A percentile compares a stretch with the other conserved stretches of the same genome.
Evolutionary conservation across 495 filamentous ascomycete species (phyloP).

Genomic region (Neurospora terricola): DNA sequence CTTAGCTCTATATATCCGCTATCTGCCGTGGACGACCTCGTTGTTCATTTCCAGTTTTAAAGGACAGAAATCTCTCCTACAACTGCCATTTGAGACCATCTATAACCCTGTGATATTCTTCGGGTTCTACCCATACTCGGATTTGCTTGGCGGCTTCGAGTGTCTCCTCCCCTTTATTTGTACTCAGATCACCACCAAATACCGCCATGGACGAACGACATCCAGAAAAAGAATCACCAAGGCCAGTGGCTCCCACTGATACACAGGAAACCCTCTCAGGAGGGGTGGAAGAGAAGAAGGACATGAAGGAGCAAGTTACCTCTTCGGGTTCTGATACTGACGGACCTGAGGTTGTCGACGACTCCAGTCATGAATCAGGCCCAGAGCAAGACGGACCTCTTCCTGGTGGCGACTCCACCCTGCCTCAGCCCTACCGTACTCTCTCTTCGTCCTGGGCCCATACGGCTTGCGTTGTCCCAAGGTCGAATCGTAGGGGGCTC

Average conservation of each 20-base stretch:
- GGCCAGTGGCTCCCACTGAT: background rate
- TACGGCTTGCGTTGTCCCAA: constrained; percentile 46
- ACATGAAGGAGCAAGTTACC: background rate
- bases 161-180: background rate
- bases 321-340: background rate
- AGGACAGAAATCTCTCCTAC: background rate
- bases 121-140: background rate
- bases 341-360: background rate
- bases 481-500: constrained; percentile 61
- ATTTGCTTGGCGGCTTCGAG: background rate
- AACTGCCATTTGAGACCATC: background rate
- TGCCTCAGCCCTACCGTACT: constrained; percentile 16
- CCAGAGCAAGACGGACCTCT: background rate
- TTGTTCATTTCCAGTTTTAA: background rate
- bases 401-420: background rate
- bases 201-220: background rate
- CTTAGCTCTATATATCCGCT: background rate
- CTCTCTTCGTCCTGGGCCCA: constrained; percentile 30
- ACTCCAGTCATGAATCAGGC: background rate
- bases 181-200: background rate
- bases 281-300: background rate
- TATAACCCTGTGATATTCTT: background rate
- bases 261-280: background rate
- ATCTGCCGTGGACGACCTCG: background rate
- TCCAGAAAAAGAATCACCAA: background rate